Evolutionary conservation across 2,329 filamentous ascomycete genomes (phyloP).

Genomic region (Penicillium hordei): DNA sequence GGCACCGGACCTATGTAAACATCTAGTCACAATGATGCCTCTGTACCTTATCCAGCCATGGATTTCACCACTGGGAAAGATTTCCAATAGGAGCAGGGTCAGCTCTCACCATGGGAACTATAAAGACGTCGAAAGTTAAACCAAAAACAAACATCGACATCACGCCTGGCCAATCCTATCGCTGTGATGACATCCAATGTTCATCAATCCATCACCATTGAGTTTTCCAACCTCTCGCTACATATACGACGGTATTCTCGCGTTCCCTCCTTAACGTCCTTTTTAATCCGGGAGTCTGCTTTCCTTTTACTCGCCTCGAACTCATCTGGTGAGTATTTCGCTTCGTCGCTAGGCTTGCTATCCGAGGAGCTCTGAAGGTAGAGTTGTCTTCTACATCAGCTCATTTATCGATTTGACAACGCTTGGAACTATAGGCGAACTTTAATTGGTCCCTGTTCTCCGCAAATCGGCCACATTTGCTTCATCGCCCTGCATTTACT

Average conservation of each 20-base stretch:
- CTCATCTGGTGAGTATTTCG: neutral
- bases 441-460: neutral
- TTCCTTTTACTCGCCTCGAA: neutral
- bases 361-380: neutral
- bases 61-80: constrained; percentile 5
- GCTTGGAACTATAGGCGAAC: neutral
- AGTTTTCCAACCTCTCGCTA: constrained; percentile 10
- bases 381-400: neutral
- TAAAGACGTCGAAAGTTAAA: neutral
- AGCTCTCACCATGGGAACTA: constrained; percentile 10
- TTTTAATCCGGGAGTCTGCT: neutral
- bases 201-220: constrained; percentile 17
- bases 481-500: neutral
- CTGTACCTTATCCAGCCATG: constrained; percentile 3
- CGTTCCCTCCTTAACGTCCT: neutral
- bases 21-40: constrained; percentile 22
- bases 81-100: constrained; percentile 18
- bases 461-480: neutral
- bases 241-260: constrained; percentile 16
- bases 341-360: neutral
- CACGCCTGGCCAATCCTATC: neutral
- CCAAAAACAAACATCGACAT: constrained; percentile 1
- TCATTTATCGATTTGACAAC: neutral
- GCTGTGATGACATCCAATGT: constrained; percentile 22
- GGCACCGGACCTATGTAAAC: constrained; percentile 16